phyloP scores from a whole-genome alignment of 2,329 filamentous ascomycete genomes.

The Fusarium robinianum region DNA sequence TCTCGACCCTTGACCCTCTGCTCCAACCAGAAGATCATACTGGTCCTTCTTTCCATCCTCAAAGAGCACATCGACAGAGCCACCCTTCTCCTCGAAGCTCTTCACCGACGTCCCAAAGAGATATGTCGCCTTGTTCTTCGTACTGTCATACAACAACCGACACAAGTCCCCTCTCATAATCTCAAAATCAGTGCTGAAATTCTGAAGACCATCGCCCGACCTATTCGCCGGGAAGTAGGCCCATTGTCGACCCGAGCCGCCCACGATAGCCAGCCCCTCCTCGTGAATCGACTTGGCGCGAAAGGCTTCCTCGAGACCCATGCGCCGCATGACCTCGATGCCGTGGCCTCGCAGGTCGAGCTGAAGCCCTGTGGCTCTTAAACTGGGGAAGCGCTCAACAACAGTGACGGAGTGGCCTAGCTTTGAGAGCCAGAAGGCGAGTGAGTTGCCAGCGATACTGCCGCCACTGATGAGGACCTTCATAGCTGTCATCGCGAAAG shows the following conservation, averaged over 20 bases:
- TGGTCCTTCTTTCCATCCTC: slow-evolving; percentile 46
- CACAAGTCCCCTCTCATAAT: slow-evolving; percentile 59
- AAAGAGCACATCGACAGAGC: slow-evolving; percentile 46
- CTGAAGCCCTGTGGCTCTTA: slow-evolving; percentile 55
- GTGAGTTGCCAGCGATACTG: slow-evolving; percentile 39
- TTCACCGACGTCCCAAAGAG: slow-evolving; percentile 40
- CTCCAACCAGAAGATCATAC: slow-evolving; percentile 59
- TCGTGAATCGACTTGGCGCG: slow-evolving; percentile 50
- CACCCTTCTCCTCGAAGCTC: slow-evolving; percentile 39
- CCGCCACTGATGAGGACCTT: slow-evolving; percentile 40
- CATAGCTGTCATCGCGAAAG: slow-evolving; percentile 36
- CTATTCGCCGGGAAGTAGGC: slow-evolving; percentile 45
- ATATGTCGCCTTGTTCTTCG: slow-evolving; percentile 35
- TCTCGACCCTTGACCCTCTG: slow-evolving; percentile 58
- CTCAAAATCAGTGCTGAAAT: slow-evolving; percentile 56
- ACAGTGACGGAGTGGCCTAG: slow-evolving; percentile 43
- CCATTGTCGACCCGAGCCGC: slow-evolving; percentile 42
- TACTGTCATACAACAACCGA: slow-evolving; percentile 48
- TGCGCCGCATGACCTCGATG: slow-evolving; percentile 52
- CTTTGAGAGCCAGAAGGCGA: slow-evolving; percentile 39
- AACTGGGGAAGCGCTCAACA: slow-evolving; percentile 44
- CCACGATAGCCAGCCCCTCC: slow-evolving; percentile 51
- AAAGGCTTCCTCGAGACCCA: slow-evolving; percentile 33
- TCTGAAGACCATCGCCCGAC: slow-evolving; percentile 28
- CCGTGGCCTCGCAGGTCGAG: slow-evolving; percentile 59